A percentile compares a stretch with the other conserved stretches of the same genome.
Conservation (phyloP, 1,139 yeast species). For the Kurtzmaniella quercitrusa region DNA sequence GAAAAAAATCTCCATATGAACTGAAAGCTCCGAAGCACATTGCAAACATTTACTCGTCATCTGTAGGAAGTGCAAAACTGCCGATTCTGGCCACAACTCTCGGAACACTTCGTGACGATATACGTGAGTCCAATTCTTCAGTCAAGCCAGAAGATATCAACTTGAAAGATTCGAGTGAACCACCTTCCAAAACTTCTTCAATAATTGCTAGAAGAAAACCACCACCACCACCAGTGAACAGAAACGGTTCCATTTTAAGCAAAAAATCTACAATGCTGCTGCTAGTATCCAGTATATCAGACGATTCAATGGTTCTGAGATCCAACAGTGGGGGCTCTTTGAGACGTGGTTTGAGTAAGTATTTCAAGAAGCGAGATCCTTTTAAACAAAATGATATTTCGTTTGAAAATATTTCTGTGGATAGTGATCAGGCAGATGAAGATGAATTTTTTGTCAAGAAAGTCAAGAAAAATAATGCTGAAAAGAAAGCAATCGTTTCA, state of each 20-base stretch:
- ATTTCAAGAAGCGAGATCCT: conserved; percentile 29
- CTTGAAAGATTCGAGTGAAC: neutral
- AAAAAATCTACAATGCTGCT: conserved; percentile 8
- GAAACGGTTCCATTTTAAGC: conserved; percentile 6
- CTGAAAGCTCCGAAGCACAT: conserved; percentile 39
- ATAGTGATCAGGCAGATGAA: conserved; percentile 26
- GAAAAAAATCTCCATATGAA: conserved; percentile 72
- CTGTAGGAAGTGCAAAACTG: conserved; percentile 29
- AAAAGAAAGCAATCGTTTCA: neutral
- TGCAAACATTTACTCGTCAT: conserved; percentile 42
- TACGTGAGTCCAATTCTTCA: neutral
- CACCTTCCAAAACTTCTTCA: conserved; percentile 3
- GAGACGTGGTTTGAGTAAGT: conserved; percentile 7
- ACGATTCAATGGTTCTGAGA: conserved; percentile 14
- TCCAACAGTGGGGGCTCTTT: conserved; percentile 14
- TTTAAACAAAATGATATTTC: conserved; percentile 66
- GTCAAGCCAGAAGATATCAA: neutral
- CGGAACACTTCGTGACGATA: conserved; percentile 27
- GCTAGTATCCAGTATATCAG: conserved; percentile 12
- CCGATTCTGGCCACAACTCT: conserved; percentile 41
- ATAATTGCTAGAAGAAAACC: conserved; percentile 68
- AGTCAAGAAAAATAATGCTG: conserved; percentile 15
- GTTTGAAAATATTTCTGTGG: conserved; percentile 69
- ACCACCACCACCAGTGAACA: conserved; percentile 63
- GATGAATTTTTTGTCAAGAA: conserved; percentile 65